Conservation (phyloP, 2,329 filamentous ascomycete genomes). For the Neocucurbitaria cava region DNA sequence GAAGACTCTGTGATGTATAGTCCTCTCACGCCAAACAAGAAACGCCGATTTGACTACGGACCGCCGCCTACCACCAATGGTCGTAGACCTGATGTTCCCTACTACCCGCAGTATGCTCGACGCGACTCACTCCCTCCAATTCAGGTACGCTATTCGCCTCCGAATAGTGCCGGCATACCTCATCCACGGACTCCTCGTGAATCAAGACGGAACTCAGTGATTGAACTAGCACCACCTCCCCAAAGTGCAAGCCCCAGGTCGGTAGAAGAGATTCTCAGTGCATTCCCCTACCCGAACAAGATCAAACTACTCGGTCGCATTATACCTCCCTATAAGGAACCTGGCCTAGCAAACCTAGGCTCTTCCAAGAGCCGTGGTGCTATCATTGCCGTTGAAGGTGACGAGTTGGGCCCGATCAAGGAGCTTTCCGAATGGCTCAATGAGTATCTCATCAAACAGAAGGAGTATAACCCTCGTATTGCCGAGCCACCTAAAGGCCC, state of each 20-base stretch:
- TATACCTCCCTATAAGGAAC: slow-evolving; percentile 66
- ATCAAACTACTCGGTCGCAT: slow-evolving; percentile 78
- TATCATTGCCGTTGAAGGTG: slow-evolving; percentile 83
- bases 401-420: slow-evolving; percentile 67
- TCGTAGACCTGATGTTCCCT: slow-evolving; percentile 64
- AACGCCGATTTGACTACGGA: slow-evolving; percentile 42
- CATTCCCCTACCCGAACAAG: slow-evolving; percentile 76
- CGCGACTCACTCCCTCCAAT: slow-evolving; percentile 46
- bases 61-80: slow-evolving; percentile 52
- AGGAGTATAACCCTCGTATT: slow-evolving; percentile 58
- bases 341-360: slow-evolving; percentile 28
- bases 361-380: slow-evolving; percentile 67
- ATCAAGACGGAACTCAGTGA: slow-evolving; percentile 18
- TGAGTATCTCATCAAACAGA: slow-evolving; percentile 59
- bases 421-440: slow-evolving; percentile 71
- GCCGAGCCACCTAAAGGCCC: slow-evolving; percentile 57
- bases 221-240: slow-evolving; percentile 12
- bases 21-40: slow-evolving; percentile 44
- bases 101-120: slow-evolving; percentile 41
- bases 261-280: slow-evolving; percentile 76
- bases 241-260: slow-evolving; percentile 46
- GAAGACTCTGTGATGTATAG: slow-evolving; percentile 37
- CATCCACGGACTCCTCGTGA: slow-evolving; percentile 44
- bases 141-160: slow-evolving; percentile 39
- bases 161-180: slow-evolving; percentile 41